phyloP scores from a whole-genome alignment of 345 rosid species.

The Aquilaria malaccensis region DNA sequence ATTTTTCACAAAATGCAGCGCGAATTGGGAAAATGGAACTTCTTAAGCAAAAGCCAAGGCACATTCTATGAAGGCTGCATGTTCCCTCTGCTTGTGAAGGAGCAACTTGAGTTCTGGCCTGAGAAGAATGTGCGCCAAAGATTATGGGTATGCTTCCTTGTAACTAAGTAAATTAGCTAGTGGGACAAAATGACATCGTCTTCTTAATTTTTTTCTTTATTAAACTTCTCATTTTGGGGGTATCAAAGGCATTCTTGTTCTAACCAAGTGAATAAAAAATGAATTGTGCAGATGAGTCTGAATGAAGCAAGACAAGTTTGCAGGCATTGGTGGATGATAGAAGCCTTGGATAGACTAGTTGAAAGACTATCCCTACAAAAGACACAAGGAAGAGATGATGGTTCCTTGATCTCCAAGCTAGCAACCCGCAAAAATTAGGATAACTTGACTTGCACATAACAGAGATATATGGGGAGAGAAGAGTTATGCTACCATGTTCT shows the following conservation, averaged over 20 bases:
- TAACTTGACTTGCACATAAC: too few relatives aligned
- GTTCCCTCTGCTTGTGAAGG: conserved; percentile 80
- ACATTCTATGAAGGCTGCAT: conserved; percentile 78
- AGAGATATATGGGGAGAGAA: too few relatives aligned
- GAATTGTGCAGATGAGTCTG: conserved; percentile 39
- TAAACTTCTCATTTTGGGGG: too few relatives aligned
- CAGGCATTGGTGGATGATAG: conserved; percentile 94
- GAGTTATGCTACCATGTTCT: too few relatives aligned
- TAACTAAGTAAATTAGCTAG: background rate
- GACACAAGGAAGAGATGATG: conserved; percentile 7
- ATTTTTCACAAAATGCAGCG: conserved; percentile 27
- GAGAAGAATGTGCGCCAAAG: conserved; percentile 60
- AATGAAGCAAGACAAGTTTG: conserved; percentile 73
- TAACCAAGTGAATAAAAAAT: background rate
- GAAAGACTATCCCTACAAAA: conserved; percentile 28
- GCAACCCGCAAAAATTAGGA: too few relatives aligned
- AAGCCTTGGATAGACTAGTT: conserved; percentile 64
- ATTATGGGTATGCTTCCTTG: conserved; percentile 48
- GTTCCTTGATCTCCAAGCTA: background rate
- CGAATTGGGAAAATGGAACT: conserved; percentile 73
- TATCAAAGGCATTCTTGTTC: too few relatives aligned
- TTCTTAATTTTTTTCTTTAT: too few relatives aligned
- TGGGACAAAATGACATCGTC: too few relatives aligned
- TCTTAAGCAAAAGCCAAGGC: conserved; percentile 68
- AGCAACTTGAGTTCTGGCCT: conserved; percentile 80